Conservation (phyloP, 257 asterid genomes). For the Solanum bulbocastanum region DNA sequence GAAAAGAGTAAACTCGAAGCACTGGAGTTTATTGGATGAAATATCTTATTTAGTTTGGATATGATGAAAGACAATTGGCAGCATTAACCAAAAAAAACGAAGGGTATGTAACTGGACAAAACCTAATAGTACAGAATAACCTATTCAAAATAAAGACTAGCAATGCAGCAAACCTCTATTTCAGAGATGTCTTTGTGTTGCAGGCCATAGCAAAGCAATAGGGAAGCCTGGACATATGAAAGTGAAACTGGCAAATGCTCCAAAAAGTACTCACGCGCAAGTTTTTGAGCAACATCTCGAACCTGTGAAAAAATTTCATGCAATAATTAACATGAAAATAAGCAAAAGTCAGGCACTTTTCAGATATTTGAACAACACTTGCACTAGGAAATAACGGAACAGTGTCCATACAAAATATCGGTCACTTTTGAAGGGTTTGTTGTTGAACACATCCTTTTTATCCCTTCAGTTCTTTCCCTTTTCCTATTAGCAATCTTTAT, state of each 20-base stretch:
- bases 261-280: constrained; percentile 55
- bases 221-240: constrained; percentile 74
- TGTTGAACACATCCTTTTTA: background rate
- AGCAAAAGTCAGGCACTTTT: background rate
- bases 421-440: background rate
- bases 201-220: constrained; percentile 81
- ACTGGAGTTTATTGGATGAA: background rate
- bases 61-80: background rate
- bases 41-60: background rate
- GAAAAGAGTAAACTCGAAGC: background rate
- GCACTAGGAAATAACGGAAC: background rate
- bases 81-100: background rate
- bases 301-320: constrained; percentile 33
- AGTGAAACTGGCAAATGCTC: constrained; percentile 75
- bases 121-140: background rate
- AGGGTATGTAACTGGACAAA: background rate
- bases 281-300: constrained; percentile 38
- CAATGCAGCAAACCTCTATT: constrained; percentile 48
- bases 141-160: background rate
- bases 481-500: background rate
- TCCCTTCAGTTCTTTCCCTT: background rate
- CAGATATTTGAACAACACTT: background rate
- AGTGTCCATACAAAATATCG: background rate
- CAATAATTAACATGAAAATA: background rate
- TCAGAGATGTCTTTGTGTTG: constrained; percentile 55